These are phyloP conservation scores for Penicillium fuscoglaucum DNA, from an alignment of 2,329 filamentous ascomycete species.

Conservation along the genomic window DNA sequence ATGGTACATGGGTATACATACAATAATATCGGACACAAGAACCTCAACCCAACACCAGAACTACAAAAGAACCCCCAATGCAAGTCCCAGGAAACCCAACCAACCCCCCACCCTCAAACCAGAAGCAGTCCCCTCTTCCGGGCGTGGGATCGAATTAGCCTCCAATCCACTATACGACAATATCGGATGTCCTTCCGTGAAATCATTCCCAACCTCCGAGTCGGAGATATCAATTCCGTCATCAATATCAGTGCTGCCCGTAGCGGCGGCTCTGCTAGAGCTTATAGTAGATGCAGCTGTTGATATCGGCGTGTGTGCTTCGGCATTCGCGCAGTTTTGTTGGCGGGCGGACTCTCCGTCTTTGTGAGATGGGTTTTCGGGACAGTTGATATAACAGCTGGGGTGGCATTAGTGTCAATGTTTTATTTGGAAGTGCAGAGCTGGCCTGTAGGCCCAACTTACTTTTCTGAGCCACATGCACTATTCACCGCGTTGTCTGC, in stretches of 20 bases:
- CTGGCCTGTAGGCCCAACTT: neutral
- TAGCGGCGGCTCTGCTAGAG: neutral
- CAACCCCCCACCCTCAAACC: neutral
- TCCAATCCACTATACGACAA: conserved; percentile 3
- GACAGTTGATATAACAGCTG: conserved; percentile 14
- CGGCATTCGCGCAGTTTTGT: conserved; percentile 3
- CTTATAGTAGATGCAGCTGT: neutral
- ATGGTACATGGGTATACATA: neutral
- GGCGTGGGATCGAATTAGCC: neutral
- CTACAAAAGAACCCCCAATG: conserved; percentile 6
- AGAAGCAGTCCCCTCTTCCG: conserved; percentile 3
- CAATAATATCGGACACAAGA: neutral
- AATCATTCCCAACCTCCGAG: neutral
- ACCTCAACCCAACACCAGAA: neutral
- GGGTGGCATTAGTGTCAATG: neutral
- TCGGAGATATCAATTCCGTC: neutral
- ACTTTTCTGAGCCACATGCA: neutral
- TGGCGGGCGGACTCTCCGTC: conserved; percentile 3
- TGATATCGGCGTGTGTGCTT: neutral
- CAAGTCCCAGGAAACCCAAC: conserved; percentile 8
- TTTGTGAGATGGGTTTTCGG: neutral
- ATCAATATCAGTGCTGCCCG: neutral
- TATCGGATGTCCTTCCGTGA: neutral
- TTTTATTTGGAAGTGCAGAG: neutral
- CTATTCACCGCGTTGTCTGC: neutral